Conservation (phyloP, 1,139 yeast species). For the Blastobotrys proliferans region DNA sequence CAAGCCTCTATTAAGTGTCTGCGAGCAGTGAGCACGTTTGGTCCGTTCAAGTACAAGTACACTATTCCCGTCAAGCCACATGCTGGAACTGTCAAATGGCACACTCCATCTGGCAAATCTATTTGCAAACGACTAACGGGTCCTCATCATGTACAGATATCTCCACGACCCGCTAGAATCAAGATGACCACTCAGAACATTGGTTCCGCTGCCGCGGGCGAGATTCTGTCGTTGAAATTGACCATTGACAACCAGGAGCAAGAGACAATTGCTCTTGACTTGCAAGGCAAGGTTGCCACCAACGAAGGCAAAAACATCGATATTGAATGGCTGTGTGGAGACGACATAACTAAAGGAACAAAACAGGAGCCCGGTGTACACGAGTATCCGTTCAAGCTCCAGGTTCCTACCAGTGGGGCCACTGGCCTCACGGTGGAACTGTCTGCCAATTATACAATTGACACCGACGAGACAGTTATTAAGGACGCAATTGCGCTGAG, state of each 20-base stretch:
- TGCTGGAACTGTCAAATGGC: constrained; percentile 2
- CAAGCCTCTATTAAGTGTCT: constrained; percentile 7
- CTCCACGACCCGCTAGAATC: constrained; percentile 31
- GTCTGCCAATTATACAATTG: constrained; percentile 26
- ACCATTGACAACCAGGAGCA: constrained; percentile 29
- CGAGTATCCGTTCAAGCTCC: constrained; percentile 17
- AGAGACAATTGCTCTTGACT: constrained; percentile 24
- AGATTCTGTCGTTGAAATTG: constrained; percentile 22
- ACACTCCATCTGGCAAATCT: not conserved
- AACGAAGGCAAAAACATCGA: constrained; percentile 18
- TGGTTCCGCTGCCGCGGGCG: constrained; percentile 31
- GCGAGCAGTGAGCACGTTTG: constrained; percentile 4
- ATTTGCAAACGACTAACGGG: not conserved
- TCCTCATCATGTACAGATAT: constrained; percentile 15
- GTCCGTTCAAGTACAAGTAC: constrained; percentile 5
- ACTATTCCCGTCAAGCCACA: constrained; percentile 5
- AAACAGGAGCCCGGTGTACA: constrained; percentile 8
- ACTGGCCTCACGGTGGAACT: constrained; percentile 26
- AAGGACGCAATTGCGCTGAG: constrained; percentile 24
- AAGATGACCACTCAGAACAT: constrained; percentile 17
- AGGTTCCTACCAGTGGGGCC: constrained; percentile 23
- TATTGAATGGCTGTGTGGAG: constrained; percentile 5
- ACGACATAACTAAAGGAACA: not conserved
- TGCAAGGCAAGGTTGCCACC: constrained; percentile 21
- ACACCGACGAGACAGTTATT: constrained; percentile 24